Evolutionary conservation across 179 eudicot species (phyloP).

Genomic region (Sideroxylon spinosum): DNA sequence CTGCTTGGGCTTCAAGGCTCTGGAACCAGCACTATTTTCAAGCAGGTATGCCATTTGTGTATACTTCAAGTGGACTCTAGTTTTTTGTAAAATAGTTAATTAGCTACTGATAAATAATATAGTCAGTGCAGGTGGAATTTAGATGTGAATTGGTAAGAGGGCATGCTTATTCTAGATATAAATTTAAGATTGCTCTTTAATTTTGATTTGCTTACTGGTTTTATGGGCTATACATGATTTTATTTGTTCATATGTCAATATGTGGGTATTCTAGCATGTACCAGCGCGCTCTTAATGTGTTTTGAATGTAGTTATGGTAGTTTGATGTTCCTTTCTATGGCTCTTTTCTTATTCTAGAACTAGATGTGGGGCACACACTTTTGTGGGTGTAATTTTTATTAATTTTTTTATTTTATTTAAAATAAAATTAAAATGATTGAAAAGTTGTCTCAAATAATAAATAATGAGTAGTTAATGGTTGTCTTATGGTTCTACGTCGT

Average conservation of each 20-base stretch:
- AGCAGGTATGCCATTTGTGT: constrained; percentile 55
- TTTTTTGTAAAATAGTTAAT: not conserved
- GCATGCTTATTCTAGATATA: not conserved
- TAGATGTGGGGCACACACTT: too few relatives aligned
- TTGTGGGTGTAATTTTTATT: too few relatives aligned
- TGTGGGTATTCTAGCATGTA: not conserved
- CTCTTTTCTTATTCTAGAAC: too few relatives aligned
- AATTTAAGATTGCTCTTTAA: not conserved
- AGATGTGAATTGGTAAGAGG: not conserved
- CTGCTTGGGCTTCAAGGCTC: constrained; percentile 77
- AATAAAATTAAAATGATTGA: too few relatives aligned
- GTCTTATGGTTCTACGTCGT: too few relatives aligned
- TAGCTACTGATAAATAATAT: not conserved
- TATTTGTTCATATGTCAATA: not conserved
- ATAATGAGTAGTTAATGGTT: too few relatives aligned
- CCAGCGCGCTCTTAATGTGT: not conserved
- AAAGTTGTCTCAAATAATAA: too few relatives aligned
- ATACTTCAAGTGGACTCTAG: not conserved
- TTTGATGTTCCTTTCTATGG: not conserved
- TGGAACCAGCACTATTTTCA: constrained; percentile 95
- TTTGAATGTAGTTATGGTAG: not conserved
- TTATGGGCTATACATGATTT: not conserved
- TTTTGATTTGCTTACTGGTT: not conserved
- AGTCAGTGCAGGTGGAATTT: not conserved
- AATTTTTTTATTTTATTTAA: too few relatives aligned